These are phyloP conservation scores for Trichoderma arundinaceum DNA, from an alignment of 2,329 filamentous ascomycete genomes.

Conservation along the genomic window DNA sequence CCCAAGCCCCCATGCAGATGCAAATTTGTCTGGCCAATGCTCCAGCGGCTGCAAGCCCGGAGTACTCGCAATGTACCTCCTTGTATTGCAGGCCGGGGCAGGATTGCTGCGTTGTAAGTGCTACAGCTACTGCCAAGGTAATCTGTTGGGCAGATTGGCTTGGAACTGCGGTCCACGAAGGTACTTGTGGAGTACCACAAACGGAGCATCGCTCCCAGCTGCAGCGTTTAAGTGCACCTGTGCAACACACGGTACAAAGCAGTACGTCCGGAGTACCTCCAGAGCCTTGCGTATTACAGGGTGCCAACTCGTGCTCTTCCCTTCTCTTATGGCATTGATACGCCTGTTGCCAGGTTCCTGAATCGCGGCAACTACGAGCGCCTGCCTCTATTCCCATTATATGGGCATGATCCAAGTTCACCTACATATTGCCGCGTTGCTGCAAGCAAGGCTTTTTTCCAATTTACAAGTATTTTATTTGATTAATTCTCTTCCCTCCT, in stretches of 20 bases:
- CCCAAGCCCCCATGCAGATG: background rate
- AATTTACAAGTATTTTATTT: background rate
- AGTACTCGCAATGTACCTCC: background rate
- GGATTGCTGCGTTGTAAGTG: too few species aligned
- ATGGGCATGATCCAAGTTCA: too few species aligned
- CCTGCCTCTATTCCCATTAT: background rate
- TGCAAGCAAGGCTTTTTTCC: background rate
- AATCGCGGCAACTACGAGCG: slow-evolving; percentile 4
- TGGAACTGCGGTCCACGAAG: too few species aligned
- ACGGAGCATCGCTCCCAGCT: slow-evolving; percentile 11
- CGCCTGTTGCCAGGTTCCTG: slow-evolving; percentile 1
- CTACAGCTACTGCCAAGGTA: too few species aligned
- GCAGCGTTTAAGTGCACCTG: background rate
- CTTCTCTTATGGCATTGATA: background rate
- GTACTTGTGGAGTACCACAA: background rate
- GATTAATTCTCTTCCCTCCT: background rate
- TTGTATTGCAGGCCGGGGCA: too few species aligned
- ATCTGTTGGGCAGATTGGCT: too few species aligned
- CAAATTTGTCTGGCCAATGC: background rate
- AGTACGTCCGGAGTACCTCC: background rate
- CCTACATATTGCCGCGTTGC: background rate
- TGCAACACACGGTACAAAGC: background rate
- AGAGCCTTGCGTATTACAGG: background rate
- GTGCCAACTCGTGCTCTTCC: background rate
- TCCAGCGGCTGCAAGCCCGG: background rate